Evolutionary conservation across 2,329 filamentous ascomycete genomes (phyloP).

Genomic region (Scleromitrula shiraiana): DNA sequence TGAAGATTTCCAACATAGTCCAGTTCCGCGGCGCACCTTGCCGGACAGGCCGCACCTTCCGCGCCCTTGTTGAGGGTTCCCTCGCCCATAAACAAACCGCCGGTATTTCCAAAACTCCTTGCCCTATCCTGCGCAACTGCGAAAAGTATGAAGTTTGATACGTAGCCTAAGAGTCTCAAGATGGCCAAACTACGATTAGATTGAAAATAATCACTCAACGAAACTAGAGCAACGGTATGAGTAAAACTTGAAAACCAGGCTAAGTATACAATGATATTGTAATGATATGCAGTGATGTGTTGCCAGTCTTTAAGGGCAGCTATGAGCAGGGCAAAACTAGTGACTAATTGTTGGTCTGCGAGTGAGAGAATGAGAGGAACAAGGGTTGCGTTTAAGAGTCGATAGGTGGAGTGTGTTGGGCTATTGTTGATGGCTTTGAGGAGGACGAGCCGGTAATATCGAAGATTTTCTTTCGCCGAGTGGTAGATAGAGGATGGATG

Average conservation of each 20-base stretch:
- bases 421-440: background rate
- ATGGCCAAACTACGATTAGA: background rate
- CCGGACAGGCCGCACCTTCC: background rate
- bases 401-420: background rate
- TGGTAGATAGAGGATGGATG: background rate
- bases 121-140: background rate
- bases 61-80: too few relatives aligned
- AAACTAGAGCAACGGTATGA: background rate
- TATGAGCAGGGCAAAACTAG: background rate
- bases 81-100: background rate
- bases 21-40: background rate
- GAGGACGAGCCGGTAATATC: background rate
- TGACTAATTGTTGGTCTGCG: conserved; percentile 2
- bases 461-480: background rate
- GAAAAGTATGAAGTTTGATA: background rate
- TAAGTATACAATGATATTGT: conserved; percentile 2
- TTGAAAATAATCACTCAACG: background rate
- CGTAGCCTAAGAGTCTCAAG: background rate
- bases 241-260: conserved; percentile 4
- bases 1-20: background rate
- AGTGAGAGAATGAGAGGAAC: conserved; percentile 1
- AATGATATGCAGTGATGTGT: background rate
- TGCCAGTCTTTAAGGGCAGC: background rate
- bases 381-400: background rate
- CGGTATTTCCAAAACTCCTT: conserved; percentile 1